phyloP scores from a whole-genome alignment of 306 rosid species.

The Cotoneaster glaucophyllus region DNA sequence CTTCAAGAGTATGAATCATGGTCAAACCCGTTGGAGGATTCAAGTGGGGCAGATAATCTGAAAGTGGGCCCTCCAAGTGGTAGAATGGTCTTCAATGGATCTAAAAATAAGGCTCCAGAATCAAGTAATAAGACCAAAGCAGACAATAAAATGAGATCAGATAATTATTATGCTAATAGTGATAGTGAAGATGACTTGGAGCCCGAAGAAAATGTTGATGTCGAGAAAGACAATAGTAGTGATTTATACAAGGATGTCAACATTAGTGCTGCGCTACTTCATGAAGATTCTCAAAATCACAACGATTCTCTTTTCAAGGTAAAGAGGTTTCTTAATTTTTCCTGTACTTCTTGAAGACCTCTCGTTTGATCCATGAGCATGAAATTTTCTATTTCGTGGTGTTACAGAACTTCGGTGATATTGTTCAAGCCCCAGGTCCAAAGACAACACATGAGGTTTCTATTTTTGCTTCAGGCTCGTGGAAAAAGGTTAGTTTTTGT shows the following conservation, averaged over 20 bases:
- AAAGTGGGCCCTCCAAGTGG: slow-evolving; percentile 48
- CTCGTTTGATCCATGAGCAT: slow-evolving; percentile 18
- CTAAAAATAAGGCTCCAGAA: slow-evolving; percentile 40
- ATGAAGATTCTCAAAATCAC: slow-evolving; percentile 35
- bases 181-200: slow-evolving; percentile 67
- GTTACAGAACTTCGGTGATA: slow-evolving; percentile 53
- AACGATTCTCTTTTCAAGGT: slow-evolving; percentile 68
- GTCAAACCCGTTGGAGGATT: slow-evolving; percentile 49
- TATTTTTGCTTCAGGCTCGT: slow-evolving; percentile 59
- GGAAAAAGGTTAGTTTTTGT: slow-evolving; percentile 60
- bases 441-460: slow-evolving; percentile 79
- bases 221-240: slow-evolving; percentile 20
- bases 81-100: slow-evolving; percentile 66
- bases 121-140: slow-evolving; percentile 36
- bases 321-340: slow-evolving; percentile 2
- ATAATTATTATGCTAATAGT: slow-evolving; percentile 47
- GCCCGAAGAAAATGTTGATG: slow-evolving; percentile 22
- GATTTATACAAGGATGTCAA: slow-evolving; percentile 26
- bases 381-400: slow-evolving; percentile 20
- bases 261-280: slow-evolving; percentile 20
- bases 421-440: slow-evolving; percentile 59
- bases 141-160: slow-evolving; percentile 37
- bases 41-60: slow-evolving; percentile 37
- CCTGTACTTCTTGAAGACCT: background rate
- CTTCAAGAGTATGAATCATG: slow-evolving; percentile 60